These are phyloP conservation scores for Backusella mclennaniae DNA, from an alignment of 192 early-diverging fungal genomes.

Conservation along the genomic window DNA sequence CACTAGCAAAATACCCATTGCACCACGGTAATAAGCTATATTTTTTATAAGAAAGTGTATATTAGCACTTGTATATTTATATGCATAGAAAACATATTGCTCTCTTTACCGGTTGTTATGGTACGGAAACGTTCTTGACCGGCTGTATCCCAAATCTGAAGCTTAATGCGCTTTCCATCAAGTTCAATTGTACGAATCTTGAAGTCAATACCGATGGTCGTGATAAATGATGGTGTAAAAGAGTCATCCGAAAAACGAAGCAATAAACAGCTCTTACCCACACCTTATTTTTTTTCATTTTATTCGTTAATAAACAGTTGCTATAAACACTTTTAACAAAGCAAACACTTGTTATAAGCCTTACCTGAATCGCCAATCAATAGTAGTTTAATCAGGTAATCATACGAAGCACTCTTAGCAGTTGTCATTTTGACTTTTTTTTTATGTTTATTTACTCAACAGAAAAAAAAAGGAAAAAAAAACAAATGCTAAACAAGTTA, in stretches of 20 bases:
- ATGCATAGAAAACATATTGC: not conserved
- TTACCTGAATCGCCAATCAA: constrained; percentile 97
- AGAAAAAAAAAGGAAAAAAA: not conserved
- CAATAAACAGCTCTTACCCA: constrained; percentile 95
- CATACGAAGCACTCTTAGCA: constrained; percentile 91
- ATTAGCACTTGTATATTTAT: not conserved
- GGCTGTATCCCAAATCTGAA: constrained; percentile 99
- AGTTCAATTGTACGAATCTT: constrained; percentile 99
- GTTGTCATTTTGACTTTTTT: constrained; percentile 17
- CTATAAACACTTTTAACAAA: not conserved
- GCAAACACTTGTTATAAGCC: constrained; percentile 1
- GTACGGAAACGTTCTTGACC: constrained; percentile 99
- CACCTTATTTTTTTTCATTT: constrained; percentile 53
- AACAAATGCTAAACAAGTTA: not conserved
- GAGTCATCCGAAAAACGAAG: constrained; percentile 98
- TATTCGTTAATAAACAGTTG: not conserved
- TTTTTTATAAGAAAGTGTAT: not conserved
- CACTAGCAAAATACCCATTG: constrained; percentile 97
- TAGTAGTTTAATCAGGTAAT: constrained; percentile 98
- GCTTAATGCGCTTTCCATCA: constrained; percentile 98
- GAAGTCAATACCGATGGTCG: constrained; percentile 99
- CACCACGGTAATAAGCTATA: constrained; percentile 97
- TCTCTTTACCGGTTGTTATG: constrained; percentile 84
- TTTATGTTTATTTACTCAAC: not conserved
- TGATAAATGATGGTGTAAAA: constrained; percentile 99